phyloP scores from a whole-genome alignment of 2,329 filamentous ascomycete species.

The Saccharata proteae region DNA sequence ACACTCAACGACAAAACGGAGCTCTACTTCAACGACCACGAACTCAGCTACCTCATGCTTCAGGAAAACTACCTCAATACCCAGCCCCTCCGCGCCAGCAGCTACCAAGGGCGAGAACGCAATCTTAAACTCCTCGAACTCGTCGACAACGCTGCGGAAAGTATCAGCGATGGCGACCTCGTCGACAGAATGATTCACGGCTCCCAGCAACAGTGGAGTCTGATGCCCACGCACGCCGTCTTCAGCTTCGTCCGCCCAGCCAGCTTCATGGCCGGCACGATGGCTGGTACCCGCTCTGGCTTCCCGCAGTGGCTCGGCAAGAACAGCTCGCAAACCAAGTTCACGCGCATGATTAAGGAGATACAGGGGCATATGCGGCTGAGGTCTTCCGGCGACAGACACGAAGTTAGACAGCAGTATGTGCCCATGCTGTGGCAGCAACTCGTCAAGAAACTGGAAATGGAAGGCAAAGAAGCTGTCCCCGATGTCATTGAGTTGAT shows the following conservation, averaged over 20 bases:
- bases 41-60: constrained; percentile 94
- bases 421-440: constrained; percentile 77
- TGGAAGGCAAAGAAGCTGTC: constrained; percentile 71
- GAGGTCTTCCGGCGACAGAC: constrained; percentile 75
- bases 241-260: constrained; percentile 91
- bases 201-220: constrained; percentile 92
- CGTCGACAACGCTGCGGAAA: constrained; percentile 77
- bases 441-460: constrained; percentile 60
- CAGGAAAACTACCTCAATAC: constrained; percentile 94
- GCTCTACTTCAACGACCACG: constrained; percentile 98
- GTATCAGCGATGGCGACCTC: constrained; percentile 92
- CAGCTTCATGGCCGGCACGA: constrained; percentile 71
- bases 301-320: constrained; percentile 94
- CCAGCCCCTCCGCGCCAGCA: constrained; percentile 54
- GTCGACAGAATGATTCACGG: constrained; percentile 98
- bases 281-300: constrained; percentile 50
- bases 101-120: constrained; percentile 54
- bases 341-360: constrained; percentile 76
- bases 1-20: constrained; percentile 97
- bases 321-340: constrained; percentile 67
- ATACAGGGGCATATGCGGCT: constrained; percentile 96
- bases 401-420: constrained; percentile 92
- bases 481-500: constrained; percentile 81
- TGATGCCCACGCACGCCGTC: constrained; percentile 93
- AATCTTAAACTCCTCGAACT: constrained; percentile 77